These are phyloP conservation scores for Alternaria triticina DNA, from an alignment of 2,329 filamentous ascomycete genomes.

Conservation along the genomic window DNA sequence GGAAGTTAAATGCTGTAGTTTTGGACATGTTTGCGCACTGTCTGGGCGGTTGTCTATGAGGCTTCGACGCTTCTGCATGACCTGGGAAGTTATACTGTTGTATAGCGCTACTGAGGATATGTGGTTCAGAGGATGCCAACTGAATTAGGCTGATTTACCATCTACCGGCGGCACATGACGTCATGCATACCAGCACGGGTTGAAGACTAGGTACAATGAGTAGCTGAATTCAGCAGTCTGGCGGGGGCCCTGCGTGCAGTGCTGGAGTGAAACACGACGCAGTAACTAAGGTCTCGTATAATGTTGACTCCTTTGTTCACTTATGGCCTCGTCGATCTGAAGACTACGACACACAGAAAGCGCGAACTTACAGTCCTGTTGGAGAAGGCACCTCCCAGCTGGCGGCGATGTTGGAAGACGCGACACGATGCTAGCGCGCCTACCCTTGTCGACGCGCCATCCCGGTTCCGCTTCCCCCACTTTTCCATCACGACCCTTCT, in stretches of 20 bases:
- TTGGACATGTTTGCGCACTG: background rate
- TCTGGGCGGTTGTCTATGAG: background rate
- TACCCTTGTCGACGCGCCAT: background rate
- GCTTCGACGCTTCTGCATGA: background rate
- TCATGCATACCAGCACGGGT: background rate
- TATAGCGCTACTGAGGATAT: background rate
- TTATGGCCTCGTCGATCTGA: background rate
- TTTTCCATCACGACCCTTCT: background rate
- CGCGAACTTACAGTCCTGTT: too few relatives aligned
- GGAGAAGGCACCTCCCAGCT: background rate
- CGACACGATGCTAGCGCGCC: background rate
- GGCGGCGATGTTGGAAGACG: background rate
- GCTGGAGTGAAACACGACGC: accelerated
- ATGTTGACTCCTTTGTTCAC: accelerated
- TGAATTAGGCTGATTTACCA: background rate
- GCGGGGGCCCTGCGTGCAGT: background rate
- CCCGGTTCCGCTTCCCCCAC: background rate
- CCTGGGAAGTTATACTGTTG: background rate
- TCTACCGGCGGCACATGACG: background rate
- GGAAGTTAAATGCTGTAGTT: slow-evolving; percentile 12
- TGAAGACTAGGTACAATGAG: background rate
- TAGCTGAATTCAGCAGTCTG: background rate
- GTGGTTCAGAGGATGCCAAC: background rate
- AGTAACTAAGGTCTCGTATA: accelerated
- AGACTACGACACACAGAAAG: too few relatives aligned